Base-by-base conservation (phyloP, 169 alveolate genomes). In the Plasmodium adleri region DNA sequence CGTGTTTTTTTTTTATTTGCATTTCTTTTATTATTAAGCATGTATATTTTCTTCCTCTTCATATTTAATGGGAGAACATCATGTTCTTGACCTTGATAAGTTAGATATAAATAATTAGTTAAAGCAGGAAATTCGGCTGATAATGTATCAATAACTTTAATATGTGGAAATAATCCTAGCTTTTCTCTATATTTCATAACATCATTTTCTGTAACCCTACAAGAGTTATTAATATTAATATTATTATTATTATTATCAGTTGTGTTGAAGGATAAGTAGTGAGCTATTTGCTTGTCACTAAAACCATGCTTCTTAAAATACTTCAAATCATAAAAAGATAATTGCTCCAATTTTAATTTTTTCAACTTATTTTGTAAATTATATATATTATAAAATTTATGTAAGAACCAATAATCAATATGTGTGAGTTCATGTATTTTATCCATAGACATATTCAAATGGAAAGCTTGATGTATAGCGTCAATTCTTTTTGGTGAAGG, bases 51-150 rank as follows among this genome's bases (percentile, higher is more conserved):
- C 76, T 74, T 70, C 70, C 47, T 67, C 49, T 66, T 90, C 72
- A 74, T 92, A 54, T 93, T 66, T 32, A 93, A 91, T 0, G 98
- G 96, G 15, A 86, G 15, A 15, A 94, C 96, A 66, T 93, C 97
- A 88, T 91, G 75, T 74, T 95, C 97, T 0, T 70, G 70, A 9
- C 97, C 97, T 58, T 92, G 94, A 94, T 96, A 96, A 24, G 98
- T 95, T 88, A 95, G 39, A 85, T 95, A 96, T 45, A 96, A 90
- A 88, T 96, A 96, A 94, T 95, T 95, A 12, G 98, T 95, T 70
- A 92, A 88, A 17, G 97, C 97, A 2, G 98, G 97, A 72, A 94
- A 95, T 76, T 96, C 98, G 7, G 97, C 98, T 8, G 98, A 97
- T 56, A 95, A 58, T 1, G 98, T 96, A 85, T 96, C 98, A 70